Conservation (phyloP, 2,329 filamentous ascomycete genomes). For the Nemania diffusa region DNA sequence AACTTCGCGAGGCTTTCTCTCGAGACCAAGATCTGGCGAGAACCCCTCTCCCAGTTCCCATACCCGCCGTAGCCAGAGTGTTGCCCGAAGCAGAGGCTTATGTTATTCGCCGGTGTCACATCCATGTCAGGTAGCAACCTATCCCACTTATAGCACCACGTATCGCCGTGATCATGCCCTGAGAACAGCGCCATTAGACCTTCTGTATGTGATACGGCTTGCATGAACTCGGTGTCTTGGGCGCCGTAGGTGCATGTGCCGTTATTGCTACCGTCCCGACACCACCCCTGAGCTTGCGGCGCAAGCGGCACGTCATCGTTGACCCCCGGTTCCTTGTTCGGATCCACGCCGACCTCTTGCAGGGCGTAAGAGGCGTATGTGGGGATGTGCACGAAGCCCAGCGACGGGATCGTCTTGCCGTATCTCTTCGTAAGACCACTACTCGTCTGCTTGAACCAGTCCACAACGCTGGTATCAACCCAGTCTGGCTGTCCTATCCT, state of each 20-base stretch:
- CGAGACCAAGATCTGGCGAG: constrained; percentile 63
- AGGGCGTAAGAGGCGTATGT: constrained; percentile 55
- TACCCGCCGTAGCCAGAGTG: constrained; percentile 78
- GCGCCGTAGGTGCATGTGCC: constrained; percentile 56
- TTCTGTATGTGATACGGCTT: constrained; percentile 63
- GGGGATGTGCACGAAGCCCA: constrained; percentile 63
- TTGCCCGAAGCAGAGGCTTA: constrained; percentile 67
- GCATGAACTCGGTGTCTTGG: constrained; percentile 71
- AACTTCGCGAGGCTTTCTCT: constrained; percentile 53
- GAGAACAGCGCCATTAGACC: constrained; percentile 69
- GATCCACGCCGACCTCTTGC: constrained; percentile 53
- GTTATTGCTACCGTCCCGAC: constrained; percentile 53
- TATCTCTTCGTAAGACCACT: constrained; percentile 47
- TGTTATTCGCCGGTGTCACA: constrained; percentile 52
- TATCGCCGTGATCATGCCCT: constrained; percentile 74
- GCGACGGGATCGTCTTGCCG: constrained; percentile 54
- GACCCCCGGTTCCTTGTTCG: constrained; percentile 56
- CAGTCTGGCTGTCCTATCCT: constrained; percentile 54
- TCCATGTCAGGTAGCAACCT: constrained; percentile 43
- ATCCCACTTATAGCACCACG: constrained; percentile 66
- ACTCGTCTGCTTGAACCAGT: constrained; percentile 56
- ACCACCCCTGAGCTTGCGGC: constrained; percentile 58
- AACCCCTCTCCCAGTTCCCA: constrained; percentile 70
- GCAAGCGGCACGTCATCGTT: constrained; percentile 57
- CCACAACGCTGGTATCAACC: constrained; percentile 57